These are phyloP conservation scores for Phialemoniopsis sp. DNA, from an alignment of 2,329 filamentous ascomycete genomes.

Conservation along the genomic window DNA sequence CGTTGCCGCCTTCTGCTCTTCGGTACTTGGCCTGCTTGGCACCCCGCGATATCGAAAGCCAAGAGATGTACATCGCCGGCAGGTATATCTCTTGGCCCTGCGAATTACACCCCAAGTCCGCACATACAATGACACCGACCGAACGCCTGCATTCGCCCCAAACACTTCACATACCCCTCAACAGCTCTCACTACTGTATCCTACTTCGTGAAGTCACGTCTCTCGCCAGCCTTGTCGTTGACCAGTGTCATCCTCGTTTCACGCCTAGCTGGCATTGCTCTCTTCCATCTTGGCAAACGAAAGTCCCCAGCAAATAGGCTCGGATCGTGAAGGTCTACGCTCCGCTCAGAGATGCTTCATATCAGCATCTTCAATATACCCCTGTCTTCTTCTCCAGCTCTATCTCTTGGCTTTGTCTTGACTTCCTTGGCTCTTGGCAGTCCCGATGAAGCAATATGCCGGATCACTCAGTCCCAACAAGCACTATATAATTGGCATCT, in stretches of 20 bases:
- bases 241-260: constrained; percentile 15
- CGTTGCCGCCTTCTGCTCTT: no score
- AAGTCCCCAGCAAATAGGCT: neutral
- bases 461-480: no score
- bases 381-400: no score
- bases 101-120: no score
- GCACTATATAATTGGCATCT: constrained; percentile 20
- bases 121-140: no score
- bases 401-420: no score
- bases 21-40: no score
- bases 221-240: constrained; percentile 1
- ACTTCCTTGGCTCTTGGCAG: constrained; percentile 4
- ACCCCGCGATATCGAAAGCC: no score
- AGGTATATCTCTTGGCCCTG: no score
- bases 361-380: neutral
- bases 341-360: neutral
- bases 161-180: no score
- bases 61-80: no score
- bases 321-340: neutral
- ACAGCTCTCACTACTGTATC: neutral
- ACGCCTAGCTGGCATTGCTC: constrained; percentile 8
- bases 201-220: neutral
- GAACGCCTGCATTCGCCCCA: no score
- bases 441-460: constrained; percentile 12
- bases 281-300: constrained; percentile 10